Percentiles rank a stretch among this genome's conserved stretches.
Evolutionary conservation across 2,329 filamentous ascomycete species (phyloP).

Genomic region (Pseudocercospora vitis): DNA sequence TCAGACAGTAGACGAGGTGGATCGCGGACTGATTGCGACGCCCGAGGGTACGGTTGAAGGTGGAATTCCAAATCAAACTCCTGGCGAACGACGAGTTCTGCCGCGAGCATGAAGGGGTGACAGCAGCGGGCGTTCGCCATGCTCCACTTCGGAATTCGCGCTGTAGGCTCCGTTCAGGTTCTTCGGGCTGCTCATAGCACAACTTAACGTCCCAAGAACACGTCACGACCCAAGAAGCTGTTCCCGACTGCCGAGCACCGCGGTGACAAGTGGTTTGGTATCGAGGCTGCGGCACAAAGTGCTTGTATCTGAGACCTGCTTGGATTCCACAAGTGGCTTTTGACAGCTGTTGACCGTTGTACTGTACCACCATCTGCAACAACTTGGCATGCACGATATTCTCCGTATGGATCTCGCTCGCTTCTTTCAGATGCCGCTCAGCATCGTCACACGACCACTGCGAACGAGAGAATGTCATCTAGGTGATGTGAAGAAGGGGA

Average conservation of each 20-base stretch:
- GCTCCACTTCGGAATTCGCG: too few species aligned
- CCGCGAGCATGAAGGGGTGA: conserved; percentile 1
- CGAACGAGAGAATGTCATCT: not conserved
- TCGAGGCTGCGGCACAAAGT: not conserved
- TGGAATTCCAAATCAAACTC: not conserved
- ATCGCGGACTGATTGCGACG: not conserved
- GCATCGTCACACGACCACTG: not conserved
- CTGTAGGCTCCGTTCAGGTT: too few species aligned
- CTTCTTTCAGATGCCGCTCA: not conserved
- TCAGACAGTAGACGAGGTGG: not conserved
- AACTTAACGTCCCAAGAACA: too few species aligned
- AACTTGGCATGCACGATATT: not conserved
- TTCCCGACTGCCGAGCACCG: too few species aligned
- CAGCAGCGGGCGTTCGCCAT: not conserved
- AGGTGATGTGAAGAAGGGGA: too few species aligned
- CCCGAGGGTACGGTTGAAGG: not conserved
- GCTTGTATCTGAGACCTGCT: conserved; percentile 1
- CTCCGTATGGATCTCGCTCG: not conserved
- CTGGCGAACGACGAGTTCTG: not conserved
- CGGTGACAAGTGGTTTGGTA: too few species aligned
- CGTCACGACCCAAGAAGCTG: not conserved
- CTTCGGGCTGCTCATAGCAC: too few species aligned
- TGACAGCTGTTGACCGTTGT: conserved; percentile 2
- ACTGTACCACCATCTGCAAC: not conserved
- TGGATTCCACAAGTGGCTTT: not conserved